Base-by-base conservation (phyloP, 148 eudicot species). In the Polygonum aviculare region DNA sequence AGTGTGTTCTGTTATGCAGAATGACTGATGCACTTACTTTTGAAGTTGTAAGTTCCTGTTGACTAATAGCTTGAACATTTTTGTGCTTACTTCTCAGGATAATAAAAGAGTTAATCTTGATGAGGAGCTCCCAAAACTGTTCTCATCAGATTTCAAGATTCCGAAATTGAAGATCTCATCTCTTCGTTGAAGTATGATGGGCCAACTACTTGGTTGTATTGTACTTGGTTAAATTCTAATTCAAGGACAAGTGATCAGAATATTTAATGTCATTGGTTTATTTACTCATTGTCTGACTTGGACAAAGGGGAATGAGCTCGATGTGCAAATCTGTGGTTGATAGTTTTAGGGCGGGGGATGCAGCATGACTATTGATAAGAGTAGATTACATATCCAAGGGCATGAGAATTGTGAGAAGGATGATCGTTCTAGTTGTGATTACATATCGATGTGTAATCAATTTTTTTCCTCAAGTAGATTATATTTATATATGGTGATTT, bases 131-230 rank as follows among this genome's bases (percentile, higher is more conserved):
- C 78, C 71, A 41, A 76, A 59, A 15, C 62, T 54, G 6, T 67
- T 72, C 77, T 21, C 57, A 74, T 78, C 77, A 59, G 35, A 60
- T 8, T 76, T 76, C 67, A 76, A 60, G 59, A 62, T 76, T 21
- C 78, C 78, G 11, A 76, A 76, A 62, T 36, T 76, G 78, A 76
- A 60, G 36, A 60, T 14, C 78, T 44, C 75, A 21, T 72, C 75
- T 45, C 72, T 67, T 36, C 72, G 72, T 7, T 16, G 31, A 38
- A 67, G 16, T 67, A 38, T 16, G 18, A 67, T 67, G 8, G 36
- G n/a, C 38, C 72, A 2, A 62, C 39, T 62, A 12, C 69, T n/a
- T 54, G 7, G 8, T 11, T 62, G 69, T 62, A 62, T 18, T 62
- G 16, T 62, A 12, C 5, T 26, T 67, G 44, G 15, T 67, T 36